These are phyloP conservation scores for Dittrichia graveolens DNA, from an alignment of 129 eudicot genomes.

Conservation along the genomic window DNA sequence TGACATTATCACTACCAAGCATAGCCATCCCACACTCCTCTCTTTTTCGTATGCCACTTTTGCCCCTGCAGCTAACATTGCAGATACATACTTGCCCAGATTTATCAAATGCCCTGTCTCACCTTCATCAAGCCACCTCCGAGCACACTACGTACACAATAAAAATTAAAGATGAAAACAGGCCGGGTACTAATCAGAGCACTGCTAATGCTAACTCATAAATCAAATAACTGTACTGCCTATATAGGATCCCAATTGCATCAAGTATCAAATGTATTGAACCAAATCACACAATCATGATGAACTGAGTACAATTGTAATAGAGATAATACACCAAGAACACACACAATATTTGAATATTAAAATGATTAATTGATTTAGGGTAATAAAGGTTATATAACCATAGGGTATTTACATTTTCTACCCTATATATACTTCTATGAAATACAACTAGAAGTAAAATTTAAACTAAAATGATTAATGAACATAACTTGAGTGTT, in stretches of 20 bases:
- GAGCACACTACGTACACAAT: conserved; percentile 65
- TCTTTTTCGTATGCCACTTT: conserved; percentile 97
- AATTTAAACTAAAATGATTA: too few relatives aligned
- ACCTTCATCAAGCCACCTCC: conserved; percentile 99
- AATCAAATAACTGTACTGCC: not conserved
- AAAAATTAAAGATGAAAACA: not conserved
- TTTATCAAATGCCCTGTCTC: conserved; percentile 75
- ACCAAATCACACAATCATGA: too few relatives aligned
- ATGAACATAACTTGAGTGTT: too few relatives aligned
- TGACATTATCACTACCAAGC: conserved; percentile 75
- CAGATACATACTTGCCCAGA: conserved; percentile 93
- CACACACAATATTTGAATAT: too few relatives aligned
- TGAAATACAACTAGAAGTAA: too few relatives aligned
- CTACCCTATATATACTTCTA: too few relatives aligned
- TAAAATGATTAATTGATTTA: too few relatives aligned
- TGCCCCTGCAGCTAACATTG: conserved; percentile 98
- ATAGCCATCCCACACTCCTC: conserved; percentile 64
- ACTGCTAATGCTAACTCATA: conserved; percentile 3
- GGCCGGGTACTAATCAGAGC: not conserved
- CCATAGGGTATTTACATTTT: too few relatives aligned
- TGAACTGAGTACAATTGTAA: too few relatives aligned
- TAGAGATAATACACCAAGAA: too few relatives aligned
- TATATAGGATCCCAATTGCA: not conserved
- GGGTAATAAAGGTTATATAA: too few relatives aligned
- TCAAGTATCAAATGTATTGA: too few relatives aligned